Evolutionary conservation across 169 alveolate genomes (phyloP).

Genomic region (Neospora caninum): DNA sequence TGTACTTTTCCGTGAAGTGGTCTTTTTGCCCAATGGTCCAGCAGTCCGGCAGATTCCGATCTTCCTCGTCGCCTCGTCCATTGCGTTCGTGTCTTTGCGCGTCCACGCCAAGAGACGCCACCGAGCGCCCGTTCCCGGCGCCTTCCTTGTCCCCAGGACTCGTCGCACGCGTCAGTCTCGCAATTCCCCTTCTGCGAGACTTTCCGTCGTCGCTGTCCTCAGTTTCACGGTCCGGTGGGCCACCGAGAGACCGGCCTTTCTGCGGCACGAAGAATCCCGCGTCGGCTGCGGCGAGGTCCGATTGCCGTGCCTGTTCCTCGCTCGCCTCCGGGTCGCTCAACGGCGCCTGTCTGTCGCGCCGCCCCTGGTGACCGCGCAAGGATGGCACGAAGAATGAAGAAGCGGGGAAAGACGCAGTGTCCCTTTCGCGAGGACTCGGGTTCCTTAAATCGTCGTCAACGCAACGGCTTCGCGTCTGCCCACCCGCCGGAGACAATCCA

Average conservation of each 20-base stretch:
- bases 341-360: not conserved
- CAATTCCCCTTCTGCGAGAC: not conserved
- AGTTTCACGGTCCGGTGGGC: not conserved
- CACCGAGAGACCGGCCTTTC: not conserved
- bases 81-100: not conserved
- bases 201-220: not conserved
- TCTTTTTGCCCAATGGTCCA: not conserved
- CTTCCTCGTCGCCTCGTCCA: not conserved
- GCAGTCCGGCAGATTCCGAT: not conserved
- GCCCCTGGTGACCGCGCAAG: not conserved
- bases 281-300: not conserved
- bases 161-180: not conserved
- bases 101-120: not conserved
- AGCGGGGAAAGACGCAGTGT: too few species aligned
- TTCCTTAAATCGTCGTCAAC: not conserved
- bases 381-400: too few species aligned
- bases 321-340: not conserved
- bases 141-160: not conserved
- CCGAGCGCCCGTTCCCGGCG: not conserved
- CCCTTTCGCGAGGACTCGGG: too few species aligned
- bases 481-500: not conserved
- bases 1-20: conserved; percentile 6
- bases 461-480: not conserved
- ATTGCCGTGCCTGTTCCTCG: not conserved
- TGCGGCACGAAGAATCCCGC: not conserved